Evolutionary conservation across 495 filamentous ascomycete genomes (phyloP).

Genomic region (Tuber calosporum): DNA sequence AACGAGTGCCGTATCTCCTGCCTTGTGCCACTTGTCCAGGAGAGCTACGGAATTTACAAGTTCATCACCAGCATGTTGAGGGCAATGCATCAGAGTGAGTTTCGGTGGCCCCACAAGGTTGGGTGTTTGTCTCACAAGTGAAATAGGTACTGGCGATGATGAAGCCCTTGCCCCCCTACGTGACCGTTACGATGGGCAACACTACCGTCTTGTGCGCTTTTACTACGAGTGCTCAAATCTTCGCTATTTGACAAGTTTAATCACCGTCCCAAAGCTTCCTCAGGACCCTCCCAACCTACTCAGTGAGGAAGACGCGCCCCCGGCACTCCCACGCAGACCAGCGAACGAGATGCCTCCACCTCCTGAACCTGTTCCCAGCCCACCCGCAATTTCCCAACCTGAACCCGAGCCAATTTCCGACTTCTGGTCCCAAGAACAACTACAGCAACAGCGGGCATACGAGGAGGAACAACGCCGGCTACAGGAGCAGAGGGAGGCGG

Average conservation of each 20-base stretch:
- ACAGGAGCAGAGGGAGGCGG: constrained; percentile 65
- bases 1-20: constrained; percentile 96
- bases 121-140: constrained; percentile 10
- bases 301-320: constrained; percentile 72
- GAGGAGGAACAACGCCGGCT: constrained; percentile 85
- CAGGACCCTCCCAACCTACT: constrained; percentile 86
- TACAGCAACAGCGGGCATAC: constrained; percentile 83
- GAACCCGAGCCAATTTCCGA: constrained; percentile 95
- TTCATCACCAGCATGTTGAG: constrained; percentile 91
- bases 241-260: constrained; percentile 89
- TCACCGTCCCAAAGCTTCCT: constrained; percentile 90
- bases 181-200: constrained; percentile 83
- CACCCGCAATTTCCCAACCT: constrained; percentile 52
- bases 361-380: constrained; percentile 59
- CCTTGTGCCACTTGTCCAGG: constrained; percentile 84
- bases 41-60: constrained; percentile 97
- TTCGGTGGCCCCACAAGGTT: constrained; percentile 15
- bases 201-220: constrained; percentile 90
- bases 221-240: constrained; percentile 99
- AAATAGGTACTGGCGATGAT: constrained; percentile 76
- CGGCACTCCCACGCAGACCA: constrained; percentile 75
- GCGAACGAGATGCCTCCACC: constrained; percentile 55
- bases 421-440: constrained; percentile 93
- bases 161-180: constrained; percentile 89
- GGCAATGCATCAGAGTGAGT: constrained; percentile 90